These are phyloP conservation scores for Phytopythium aichiense DNA, from an alignment of 352 stramenopile genomes.

Conservation along the genomic window DNA sequence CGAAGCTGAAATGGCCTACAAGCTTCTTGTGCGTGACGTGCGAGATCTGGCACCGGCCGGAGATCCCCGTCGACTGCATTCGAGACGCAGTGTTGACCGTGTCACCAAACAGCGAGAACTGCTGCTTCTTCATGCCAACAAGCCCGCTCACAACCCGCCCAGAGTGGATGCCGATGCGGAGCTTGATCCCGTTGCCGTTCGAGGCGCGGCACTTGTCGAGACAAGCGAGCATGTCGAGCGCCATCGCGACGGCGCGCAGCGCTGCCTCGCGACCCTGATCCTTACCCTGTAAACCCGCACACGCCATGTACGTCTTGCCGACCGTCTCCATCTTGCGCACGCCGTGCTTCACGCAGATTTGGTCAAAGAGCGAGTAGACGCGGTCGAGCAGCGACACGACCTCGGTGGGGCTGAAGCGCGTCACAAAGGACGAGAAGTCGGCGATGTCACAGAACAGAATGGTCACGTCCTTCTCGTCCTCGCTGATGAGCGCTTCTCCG, in stretches of 20 bases:
- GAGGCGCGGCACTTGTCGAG: slow-evolving; percentile 69
- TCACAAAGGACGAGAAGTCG: slow-evolving; percentile 79
- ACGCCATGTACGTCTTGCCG: slow-evolving; percentile 91
- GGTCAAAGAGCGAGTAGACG: slow-evolving; percentile 91
- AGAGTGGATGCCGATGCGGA: slow-evolving; percentile 90
- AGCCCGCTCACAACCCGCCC: slow-evolving; percentile 86
- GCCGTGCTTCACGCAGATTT: slow-evolving; percentile 87
- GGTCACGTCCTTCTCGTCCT: slow-evolving; percentile 86
- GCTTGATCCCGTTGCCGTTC: slow-evolving; percentile 81
- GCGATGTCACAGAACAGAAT: slow-evolving; percentile 86
- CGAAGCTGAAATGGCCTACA: slow-evolving; percentile 65
- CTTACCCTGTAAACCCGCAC: slow-evolving; percentile 80
- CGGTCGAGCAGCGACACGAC: slow-evolving; percentile 86
- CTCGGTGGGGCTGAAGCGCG: slow-evolving; percentile 66
- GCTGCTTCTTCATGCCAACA: slow-evolving; percentile 90
- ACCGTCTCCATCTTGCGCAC: slow-evolving; percentile 93
- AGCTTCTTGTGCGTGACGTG: slow-evolving; percentile 84
- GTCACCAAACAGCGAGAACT: slow-evolving; percentile 93
- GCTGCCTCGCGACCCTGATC: slow-evolving; percentile 68
- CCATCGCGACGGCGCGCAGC: slow-evolving; percentile 70
- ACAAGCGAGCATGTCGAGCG: slow-evolving; percentile 66
- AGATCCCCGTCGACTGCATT: slow-evolving; percentile 88
- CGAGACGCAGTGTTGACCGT: slow-evolving; percentile 88
- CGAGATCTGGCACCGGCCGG: slow-evolving; percentile 74
- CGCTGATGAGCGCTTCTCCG: slow-evolving; percentile 74